These are phyloP conservation scores for Eucalyptus victrix DNA, from an alignment of 345 rosid species.

Conservation along the genomic window DNA sequence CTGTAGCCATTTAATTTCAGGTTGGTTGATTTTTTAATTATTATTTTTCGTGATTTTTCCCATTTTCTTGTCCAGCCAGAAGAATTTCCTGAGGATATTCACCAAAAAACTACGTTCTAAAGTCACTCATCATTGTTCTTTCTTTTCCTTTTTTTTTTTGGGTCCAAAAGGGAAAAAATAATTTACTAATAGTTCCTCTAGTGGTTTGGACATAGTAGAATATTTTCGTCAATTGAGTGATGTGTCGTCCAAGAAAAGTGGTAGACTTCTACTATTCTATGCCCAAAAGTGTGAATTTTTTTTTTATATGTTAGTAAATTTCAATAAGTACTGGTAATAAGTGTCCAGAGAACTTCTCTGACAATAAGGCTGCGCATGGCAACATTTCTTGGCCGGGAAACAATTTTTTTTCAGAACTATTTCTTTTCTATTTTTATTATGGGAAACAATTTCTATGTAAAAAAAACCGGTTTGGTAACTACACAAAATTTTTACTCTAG, in stretches of 20 bases:
- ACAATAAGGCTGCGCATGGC: too few species aligned
- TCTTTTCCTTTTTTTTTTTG: background rate
- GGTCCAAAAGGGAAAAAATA: background rate
- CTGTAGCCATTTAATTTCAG: background rate
- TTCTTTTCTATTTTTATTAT: too few species aligned
- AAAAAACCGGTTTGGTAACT: too few species aligned
- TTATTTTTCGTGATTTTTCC: background rate
- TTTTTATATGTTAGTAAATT: background rate
- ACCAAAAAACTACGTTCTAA: background rate
- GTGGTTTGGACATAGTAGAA: background rate
- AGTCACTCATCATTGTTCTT: background rate
- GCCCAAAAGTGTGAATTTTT: background rate
- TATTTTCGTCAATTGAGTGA: background rate
- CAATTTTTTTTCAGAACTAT: too few species aligned
- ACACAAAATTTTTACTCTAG: too few species aligned
- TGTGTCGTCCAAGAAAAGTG: background rate
- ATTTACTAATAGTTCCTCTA: background rate
- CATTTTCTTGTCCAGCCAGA: background rate
- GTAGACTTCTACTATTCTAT: background rate
- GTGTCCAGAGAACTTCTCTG: background rate
- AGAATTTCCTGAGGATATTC: background rate
- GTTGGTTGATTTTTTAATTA: background rate
- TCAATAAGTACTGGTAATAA: background rate
- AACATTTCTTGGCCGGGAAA: too few species aligned
- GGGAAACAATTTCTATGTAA: too few species aligned